Conservation (phyloP, 148 eudicot species). For the Drosera capensis region DNA sequence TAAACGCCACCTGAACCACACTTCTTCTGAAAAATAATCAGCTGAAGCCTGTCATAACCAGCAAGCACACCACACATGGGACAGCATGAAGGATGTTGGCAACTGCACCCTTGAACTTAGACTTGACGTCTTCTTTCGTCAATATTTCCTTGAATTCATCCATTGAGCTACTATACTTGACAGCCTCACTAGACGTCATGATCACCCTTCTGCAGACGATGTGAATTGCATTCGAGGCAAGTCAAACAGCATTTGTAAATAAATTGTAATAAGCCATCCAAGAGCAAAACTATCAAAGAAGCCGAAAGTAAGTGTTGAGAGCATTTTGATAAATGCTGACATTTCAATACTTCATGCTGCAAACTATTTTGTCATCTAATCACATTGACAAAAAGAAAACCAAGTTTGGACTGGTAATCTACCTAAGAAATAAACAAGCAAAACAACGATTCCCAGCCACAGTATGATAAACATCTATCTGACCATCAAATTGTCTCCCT, state of each 20-base stretch:
- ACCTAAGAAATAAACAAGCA: too few relatives aligned
- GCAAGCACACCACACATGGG: constrained; percentile 80
- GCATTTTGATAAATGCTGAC: neutral
- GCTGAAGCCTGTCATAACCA: constrained; percentile 79
- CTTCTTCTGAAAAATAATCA: constrained; percentile 57
- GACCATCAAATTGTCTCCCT: constrained; percentile 58
- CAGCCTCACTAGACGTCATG: constrained; percentile 76
- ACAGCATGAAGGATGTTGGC: constrained; percentile 76
- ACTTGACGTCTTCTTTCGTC: constrained; percentile 66
- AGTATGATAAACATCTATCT: constrained; percentile 57
- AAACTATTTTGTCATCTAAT: too few relatives aligned
- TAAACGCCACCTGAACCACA: constrained; percentile 60
- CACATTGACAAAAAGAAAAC: constrained; percentile 60
- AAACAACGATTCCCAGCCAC: constrained; percentile 47
- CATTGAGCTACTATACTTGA: constrained; percentile 59
- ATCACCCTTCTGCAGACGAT: constrained; percentile 76
- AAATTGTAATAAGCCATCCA: constrained; percentile 58
- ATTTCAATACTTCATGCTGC: constrained; percentile 39
- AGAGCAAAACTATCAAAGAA: constrained; percentile 64
- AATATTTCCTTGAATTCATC: constrained; percentile 59
- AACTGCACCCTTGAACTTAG: constrained; percentile 80
- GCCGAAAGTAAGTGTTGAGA: constrained; percentile 4
- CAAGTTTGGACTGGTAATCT: too few relatives aligned
- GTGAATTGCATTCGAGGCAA: constrained; percentile 62
- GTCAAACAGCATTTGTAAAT: constrained; percentile 66